Base-by-base conservation (phyloP, 2,329 filamentous ascomycete species). In the Scopulariopsis brevicaulis region DNA sequence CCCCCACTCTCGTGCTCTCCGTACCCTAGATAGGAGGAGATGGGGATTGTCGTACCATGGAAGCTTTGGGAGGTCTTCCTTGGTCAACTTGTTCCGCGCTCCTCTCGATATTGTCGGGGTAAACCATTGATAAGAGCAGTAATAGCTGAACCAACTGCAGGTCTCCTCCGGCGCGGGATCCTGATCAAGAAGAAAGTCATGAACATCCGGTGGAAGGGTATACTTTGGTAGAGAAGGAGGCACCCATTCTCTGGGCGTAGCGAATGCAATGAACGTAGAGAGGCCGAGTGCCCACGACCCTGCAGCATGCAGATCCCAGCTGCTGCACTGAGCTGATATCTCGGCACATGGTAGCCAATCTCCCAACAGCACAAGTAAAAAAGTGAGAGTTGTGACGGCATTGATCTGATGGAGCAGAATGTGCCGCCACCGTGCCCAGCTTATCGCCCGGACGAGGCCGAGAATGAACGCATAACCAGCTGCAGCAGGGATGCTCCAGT, bases 21-120 rank as follows among this genome's bases (percentile, higher is more conserved):
- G 71, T 12, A 80, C 68, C 59, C 69, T 71, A 24, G 68, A 67
- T 1, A 80, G 68, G 18, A 81, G 72, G 55, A 78, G 66, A 24
- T 75, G 65, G 10, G 79, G 79, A 60, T 81, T 77, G 56, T 82
- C 79, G 61, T 81, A 81, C 77, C 78, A 81, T 1, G 79, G 76
- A 34, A 81, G 66, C 32, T 63, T 71, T 2, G 77, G 77, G 22
- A 81, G 71, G 61, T 75, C 73, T 43, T 75, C 71, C 62, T 78
- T 71, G 28, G 75, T 73, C 57, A 81, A 68, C 56, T 73, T 69
- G 6, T 70, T 68, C 35, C 69, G 71, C 51, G 71, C 69, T 28
- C 78, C 78, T 60, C 72, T 77, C 68, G 77, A 73, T 55, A 81
- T 71, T 52, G 77, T 65, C 25, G 74, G 73, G 2, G 75, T 77